Base-by-base conservation (phyloP, 2,329 filamentous ascomycete genomes). In the Aspergillus niger region DNA sequence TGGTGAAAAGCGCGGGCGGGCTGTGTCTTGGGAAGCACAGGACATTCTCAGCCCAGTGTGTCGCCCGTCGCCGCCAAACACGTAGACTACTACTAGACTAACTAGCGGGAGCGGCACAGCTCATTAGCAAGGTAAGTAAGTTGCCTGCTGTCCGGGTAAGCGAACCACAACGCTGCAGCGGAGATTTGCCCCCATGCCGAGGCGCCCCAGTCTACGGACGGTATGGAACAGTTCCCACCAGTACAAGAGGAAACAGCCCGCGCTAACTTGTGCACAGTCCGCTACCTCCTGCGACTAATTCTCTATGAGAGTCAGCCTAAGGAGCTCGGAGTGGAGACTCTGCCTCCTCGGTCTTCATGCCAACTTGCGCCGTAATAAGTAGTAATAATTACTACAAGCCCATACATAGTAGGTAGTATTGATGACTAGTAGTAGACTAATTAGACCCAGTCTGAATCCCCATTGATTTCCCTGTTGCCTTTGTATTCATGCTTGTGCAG, bases 201-300 rank as follows among this genome's bases (percentile, higher is more conserved):
- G 52, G 36, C 22, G 38, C 36, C 52, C 52, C 52, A 32, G 38
- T 54, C 22, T 15, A 41, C 38, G 26, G 24, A 43, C 20, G n/a
- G 39, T 55, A 47, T 55, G 39, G 39, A 43, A 56, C 22, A 38
- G 30, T 48, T 47, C 44, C 54, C 43, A 39, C 41, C 44, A 49
- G 26, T 56, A 56, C 24, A 49, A 36, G 44, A 49, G 47, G 32
- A 38, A 48, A 24, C 51, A 59, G 53, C 11, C 48, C 47, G 52
- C 60, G 30, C 52, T 61, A 57, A 57, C 8, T 36, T 58, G 61
- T 63, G 59, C 62, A 62, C 62, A 57, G 59, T 58, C 55, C 63
- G 55, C 55, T 54, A 60, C 57, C 62, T 62, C 61, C 58, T 59
- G n/a, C 53, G 10, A 26, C 41, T 22, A 30, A 48, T 13, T n/a